Evolutionary conservation across 345 rosid genomes (phyloP).

Genomic region (Eucalyptus pumila): DNA sequence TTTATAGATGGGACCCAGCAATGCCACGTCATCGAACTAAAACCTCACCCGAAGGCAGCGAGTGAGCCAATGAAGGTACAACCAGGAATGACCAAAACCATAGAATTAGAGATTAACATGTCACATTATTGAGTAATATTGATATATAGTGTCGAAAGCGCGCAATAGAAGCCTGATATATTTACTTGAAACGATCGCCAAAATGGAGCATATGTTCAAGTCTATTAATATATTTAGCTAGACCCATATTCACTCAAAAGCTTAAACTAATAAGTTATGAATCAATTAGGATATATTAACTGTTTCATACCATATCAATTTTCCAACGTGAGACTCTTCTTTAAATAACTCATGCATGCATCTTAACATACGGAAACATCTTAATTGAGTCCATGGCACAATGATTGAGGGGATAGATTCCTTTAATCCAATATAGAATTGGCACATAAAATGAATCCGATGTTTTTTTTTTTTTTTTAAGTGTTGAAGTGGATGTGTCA

Average conservation of each 20-base stretch:
- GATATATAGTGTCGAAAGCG: too few species aligned
- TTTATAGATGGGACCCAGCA: neutral
- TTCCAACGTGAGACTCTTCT: fast-evolving
- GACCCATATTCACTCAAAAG: fast-evolving
- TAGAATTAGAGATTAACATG: neutral
- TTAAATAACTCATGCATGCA: too few species aligned
- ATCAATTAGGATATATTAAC: too few species aligned
- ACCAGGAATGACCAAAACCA: neutral
- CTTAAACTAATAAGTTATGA: fast-evolving
- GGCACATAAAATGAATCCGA: neutral
- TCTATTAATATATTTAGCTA: fast-evolving
- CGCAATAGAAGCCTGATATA: too few species aligned
- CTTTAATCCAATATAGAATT: neutral
- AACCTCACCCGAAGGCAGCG: neutral
- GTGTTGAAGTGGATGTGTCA: neutral
- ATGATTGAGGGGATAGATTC: neutral
- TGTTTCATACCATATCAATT: too few species aligned
- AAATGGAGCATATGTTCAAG: too few species aligned
- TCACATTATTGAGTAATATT: neutral
- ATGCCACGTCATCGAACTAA: neutral
- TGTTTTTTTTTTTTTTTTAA: neutral
- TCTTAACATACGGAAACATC: neutral
- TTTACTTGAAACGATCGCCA: too few species aligned
- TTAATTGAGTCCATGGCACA: neutral
- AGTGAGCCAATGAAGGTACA: neutral